phyloP scores from a whole-genome alignment of 257 asterid species.

The Cruciata laevipes region DNA sequence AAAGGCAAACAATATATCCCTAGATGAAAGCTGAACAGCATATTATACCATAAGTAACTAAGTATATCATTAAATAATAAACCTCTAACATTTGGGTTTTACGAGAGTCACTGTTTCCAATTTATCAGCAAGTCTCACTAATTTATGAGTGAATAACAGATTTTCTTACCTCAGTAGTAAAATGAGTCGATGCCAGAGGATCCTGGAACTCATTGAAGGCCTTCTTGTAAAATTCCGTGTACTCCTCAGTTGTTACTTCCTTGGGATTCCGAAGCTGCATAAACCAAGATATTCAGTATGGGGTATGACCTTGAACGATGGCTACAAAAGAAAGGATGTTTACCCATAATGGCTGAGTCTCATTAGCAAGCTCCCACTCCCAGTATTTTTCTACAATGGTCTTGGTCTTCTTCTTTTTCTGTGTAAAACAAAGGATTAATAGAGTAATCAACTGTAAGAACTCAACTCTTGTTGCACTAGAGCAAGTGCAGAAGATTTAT shows the following conservation, averaged over 20 bases:
- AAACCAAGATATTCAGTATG: slow-evolving; percentile 12
- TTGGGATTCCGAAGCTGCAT: slow-evolving; percentile 88
- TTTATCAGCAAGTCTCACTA: background rate
- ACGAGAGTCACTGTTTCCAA: background rate
- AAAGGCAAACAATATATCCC: background rate
- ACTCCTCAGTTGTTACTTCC: slow-evolving; percentile 87
- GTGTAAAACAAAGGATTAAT: slow-evolving; percentile 21
- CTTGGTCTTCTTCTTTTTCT: slow-evolving; percentile 95
- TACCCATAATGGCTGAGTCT: slow-evolving; percentile 97
- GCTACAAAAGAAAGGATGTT: background rate
- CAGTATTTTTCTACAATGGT: slow-evolving; percentile 86
- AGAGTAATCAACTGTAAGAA: slow-evolving; percentile 4
- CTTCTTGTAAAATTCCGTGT: slow-evolving; percentile 83
- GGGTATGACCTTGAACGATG: background rate
- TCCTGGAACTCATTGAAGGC: slow-evolving; percentile 88
- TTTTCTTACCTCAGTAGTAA: slow-evolving; percentile 74
- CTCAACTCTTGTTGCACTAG: background rate
- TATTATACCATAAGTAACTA: background rate
- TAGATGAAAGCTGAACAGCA: too few relatives aligned
- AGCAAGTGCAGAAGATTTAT: slow-evolving; percentile 11
- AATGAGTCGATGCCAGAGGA: slow-evolving; percentile 96
- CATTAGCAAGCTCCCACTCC: slow-evolving; percentile 98
- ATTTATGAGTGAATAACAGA: background rate
- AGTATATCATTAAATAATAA: background rate
- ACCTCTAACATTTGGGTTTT: background rate